Conservation (phyloP, 306 rosid genomes). For the Glycine soja region DNA sequence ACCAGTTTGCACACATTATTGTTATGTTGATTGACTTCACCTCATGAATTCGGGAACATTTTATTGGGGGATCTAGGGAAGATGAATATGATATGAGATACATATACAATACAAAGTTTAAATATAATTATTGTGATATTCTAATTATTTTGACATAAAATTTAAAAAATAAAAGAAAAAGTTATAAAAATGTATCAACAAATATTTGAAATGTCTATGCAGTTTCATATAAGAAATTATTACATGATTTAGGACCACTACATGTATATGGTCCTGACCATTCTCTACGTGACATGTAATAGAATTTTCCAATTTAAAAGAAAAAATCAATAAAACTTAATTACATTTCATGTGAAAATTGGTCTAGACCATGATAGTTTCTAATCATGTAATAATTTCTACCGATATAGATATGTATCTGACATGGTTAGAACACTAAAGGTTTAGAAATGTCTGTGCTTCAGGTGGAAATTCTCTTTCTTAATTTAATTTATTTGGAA, state of each 20-base stretch:
- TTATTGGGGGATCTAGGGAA: not conserved
- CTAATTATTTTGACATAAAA: not conserved
- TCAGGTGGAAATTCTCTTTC: not conserved
- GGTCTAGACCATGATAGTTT: not conserved
- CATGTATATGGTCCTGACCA: no score
- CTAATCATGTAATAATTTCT: not conserved
- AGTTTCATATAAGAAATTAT: not conserved
- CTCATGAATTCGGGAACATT: not conserved
- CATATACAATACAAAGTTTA: not conserved
- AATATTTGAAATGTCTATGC: not conserved
- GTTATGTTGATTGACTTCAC: not conserved
- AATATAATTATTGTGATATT: not conserved
- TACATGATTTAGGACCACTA: not conserved
- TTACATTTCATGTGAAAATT: not conserved
- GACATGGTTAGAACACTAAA: not conserved
- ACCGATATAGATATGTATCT: not conserved
- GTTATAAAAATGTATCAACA: not conserved
- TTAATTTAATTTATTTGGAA: not conserved
- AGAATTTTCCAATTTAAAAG: not conserved
- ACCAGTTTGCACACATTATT: not conserved
- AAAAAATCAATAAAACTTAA: not conserved
- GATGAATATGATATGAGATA: not conserved
- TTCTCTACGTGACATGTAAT: no score
- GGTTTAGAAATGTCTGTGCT: not conserved
- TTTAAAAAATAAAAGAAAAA: no score